Percentiles rank a stretch among this genome's conserved stretches.
Evolutionary conservation across 805 yeast species (phyloP).

Genomic region (Ogataea pini): DNA sequence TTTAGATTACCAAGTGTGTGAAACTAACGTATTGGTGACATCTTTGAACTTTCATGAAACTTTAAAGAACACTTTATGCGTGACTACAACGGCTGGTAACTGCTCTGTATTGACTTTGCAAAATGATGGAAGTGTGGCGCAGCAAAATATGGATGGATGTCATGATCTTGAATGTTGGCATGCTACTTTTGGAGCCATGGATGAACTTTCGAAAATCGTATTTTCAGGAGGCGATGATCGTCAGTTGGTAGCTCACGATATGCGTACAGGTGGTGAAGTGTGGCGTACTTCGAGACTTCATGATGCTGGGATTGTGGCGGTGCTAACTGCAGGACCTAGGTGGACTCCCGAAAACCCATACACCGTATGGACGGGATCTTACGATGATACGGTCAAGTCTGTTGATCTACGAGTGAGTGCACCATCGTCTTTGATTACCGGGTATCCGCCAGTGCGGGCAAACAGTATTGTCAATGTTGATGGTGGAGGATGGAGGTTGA

Average conservation of each 20-base stretch:
- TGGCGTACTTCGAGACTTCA: conserved; percentile 58
- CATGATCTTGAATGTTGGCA: conserved; percentile 91
- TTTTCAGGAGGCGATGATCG: conserved; percentile 94
- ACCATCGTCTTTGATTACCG: conserved; percentile 41
- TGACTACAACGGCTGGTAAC: conserved; percentile 72
- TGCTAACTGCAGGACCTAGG: conserved; percentile 50
- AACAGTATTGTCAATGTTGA: conserved; percentile 55
- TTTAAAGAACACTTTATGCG: conserved; percentile 39
- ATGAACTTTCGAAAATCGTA: conserved; percentile 55
- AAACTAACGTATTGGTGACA: conserved; percentile 53
- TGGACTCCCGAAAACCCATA: conserved; percentile 48
- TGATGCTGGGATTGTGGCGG: conserved; percentile 88
- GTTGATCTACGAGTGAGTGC: conserved; percentile 66
- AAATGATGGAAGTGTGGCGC: conserved; percentile 14
- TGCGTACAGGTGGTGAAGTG: conserved; percentile 39
- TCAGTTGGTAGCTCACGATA: conserved; percentile 70
- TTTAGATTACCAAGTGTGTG: conserved; percentile 48
- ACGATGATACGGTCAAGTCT: conserved; percentile 75
- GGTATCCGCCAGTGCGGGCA: conserved; percentile 50
- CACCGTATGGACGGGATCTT: conserved; percentile 82
- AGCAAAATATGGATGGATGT: conserved; percentile 33
- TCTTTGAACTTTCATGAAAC: conserved; percentile 60
- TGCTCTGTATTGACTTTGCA: conserved; percentile 43
- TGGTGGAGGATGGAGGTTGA: conserved; percentile 95
- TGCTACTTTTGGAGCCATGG: conserved; percentile 63